phyloP scores from a whole-genome alignment of 345 rosid species.

The Nasturtium officinale region DNA sequence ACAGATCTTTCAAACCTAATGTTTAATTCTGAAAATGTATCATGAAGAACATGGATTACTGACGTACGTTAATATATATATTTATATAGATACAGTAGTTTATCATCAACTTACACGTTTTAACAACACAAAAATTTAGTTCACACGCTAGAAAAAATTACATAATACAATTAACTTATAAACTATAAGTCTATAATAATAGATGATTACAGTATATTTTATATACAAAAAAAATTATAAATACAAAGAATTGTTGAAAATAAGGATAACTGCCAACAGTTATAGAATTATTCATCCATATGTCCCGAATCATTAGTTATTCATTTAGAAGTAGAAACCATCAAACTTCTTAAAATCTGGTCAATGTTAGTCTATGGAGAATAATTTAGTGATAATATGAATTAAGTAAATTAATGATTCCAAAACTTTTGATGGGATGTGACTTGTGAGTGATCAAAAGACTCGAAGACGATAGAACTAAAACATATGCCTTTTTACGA shows the following conservation, averaged over 20 bases:
- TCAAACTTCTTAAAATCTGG: neutral
- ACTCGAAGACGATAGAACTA: neutral
- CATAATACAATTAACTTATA: neutral
- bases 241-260: neutral
- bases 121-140: neutral
- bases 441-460: constrained; percentile 9
- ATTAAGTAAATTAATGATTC: constrained; percentile 9
- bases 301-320: neutral
- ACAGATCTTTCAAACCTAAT: neutral
- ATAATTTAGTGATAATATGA: neutral
- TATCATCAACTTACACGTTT: neutral
- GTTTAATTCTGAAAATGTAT: neutral
- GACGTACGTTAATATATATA: neutral
- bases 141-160: neutral
- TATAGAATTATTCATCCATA: neutral
- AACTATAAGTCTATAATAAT: neutral
- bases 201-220: neutral
- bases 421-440: constrained; percentile 2
- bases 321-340: neutral
- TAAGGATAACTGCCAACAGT: neutral
- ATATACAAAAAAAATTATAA: neutral
- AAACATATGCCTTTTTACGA: constrained; percentile 1
- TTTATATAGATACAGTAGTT: neutral
- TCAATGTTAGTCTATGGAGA: constrained; percentile 12
- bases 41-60: neutral